These are phyloP conservation scores for Enterospora canceri DNA, from an alignment of 371 early-diverging fungal species.

Conservation along the genomic window DNA sequence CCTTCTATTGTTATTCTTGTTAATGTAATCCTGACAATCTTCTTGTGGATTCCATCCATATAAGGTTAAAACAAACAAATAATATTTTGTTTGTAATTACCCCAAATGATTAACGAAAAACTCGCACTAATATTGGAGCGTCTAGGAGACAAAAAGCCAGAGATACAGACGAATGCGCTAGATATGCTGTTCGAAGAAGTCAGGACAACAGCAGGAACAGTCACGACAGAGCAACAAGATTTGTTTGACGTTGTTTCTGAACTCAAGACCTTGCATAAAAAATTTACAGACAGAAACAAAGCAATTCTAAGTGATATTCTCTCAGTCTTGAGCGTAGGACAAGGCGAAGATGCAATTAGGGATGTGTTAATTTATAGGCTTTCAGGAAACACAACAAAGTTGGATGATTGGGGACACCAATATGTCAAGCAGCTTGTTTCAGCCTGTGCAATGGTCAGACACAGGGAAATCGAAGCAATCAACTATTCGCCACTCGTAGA, in stretches of 20 bases:
- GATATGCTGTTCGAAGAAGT: constrained; percentile 22
- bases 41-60: neutral
- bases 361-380: constrained; percentile 45
- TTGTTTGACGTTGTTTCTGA: constrained; percentile 12
- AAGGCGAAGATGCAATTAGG: constrained; percentile 2
- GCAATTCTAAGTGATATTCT: constrained; percentile 48
- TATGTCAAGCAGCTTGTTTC: constrained; percentile 52
- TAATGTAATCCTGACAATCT: neutral
- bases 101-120: constrained; percentile 6
- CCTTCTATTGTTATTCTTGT: neutral
- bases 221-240: constrained; percentile 13
- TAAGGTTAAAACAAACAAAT: neutral
- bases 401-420: constrained; percentile 53
- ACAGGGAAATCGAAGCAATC: neutral
- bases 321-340: constrained; percentile 41
- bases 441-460: constrained; percentile 21
- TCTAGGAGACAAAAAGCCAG: constrained; percentile 16
- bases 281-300: constrained; percentile 23
- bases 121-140: constrained; percentile 27
- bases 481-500: constrained; percentile 11
- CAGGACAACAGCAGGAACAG: constrained; percentile 22
- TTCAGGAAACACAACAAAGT: constrained; percentile 42
- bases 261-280: constrained; percentile 5
- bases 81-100: neutral
- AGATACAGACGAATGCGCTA: constrained; percentile 22